Base-by-base conservation (phyloP, 768 basidiomycete species). In the Mrakia frigida region DNA sequence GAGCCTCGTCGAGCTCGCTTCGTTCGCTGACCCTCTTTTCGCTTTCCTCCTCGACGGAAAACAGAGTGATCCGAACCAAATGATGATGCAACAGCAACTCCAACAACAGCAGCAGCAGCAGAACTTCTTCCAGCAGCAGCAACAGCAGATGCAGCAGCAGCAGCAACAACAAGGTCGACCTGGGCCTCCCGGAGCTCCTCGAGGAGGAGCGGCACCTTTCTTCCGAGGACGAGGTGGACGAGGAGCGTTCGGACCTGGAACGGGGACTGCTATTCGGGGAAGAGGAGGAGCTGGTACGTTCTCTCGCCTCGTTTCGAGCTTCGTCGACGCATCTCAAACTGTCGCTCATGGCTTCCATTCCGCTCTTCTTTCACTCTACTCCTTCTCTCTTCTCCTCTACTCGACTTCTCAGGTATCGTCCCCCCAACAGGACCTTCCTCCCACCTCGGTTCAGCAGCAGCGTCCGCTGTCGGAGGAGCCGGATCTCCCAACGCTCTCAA, bases 11-110 rank as follows among this genome's bases (percentile, higher is more conserved):
- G 56, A n/a, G 21, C 25, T 53, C 25, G 52, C 21, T 28, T 65
- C 33, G 63, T 11, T 65, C 63, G 31, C 31, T 65, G 33, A 65
- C 31, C 23, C 28, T 33, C 53, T 52, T 31, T 31, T 10, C 16
- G 9, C 14, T 31, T 37, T 25, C 39, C 33, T 39, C 25, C 39
- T 37, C n/a, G 23, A 3, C 11, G 1, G 9, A 18, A 18, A n/a
- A 10, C 69, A 70, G 70, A 28, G 31, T 13, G 70, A 60, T n/a
- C 56, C 71, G 6, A 50, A 73, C 33, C 71, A 73, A 37, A 39
- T 59, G 70, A 60, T 73, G 23, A 60, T 73, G 56, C 72, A 60
- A 21, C 56, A 59, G n/a, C 73, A 74, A 46, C 43, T 46, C 5
- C 61, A 46, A 41, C 70, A 71, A 52, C 70, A 71, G 33, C 43